Evolutionary conservation across 2,329 filamentous ascomycete species (phyloP).

Genomic region (Exophiala xenobiotica): DNA sequence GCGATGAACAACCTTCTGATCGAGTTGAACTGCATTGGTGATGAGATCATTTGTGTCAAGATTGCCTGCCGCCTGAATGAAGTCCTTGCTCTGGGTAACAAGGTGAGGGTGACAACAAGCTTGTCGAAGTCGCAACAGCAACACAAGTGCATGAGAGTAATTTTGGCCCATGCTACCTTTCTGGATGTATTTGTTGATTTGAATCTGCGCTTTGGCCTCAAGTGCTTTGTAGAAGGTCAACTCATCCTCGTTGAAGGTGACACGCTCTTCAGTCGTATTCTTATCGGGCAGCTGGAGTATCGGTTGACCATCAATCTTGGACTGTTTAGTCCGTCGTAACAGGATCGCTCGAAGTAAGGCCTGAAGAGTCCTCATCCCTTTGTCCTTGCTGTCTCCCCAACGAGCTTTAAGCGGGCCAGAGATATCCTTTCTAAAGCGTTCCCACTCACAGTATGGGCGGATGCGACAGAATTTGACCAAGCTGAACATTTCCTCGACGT

Average conservation of each 20-base stretch:
- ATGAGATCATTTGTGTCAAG: conserved; percentile 57
- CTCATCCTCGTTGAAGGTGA: conserved; percentile 67
- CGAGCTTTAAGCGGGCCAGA: conserved; percentile 51
- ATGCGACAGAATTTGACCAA: conserved; percentile 76
- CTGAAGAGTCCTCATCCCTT: conserved; percentile 69
- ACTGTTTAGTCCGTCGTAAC: conserved; percentile 77
- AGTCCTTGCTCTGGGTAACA: conserved; percentile 55
- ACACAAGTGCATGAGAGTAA: conserved; percentile 77
- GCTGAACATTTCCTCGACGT: conserved; percentile 72
- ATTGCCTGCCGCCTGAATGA: conserved; percentile 53
- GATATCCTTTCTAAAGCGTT: conserved; percentile 59
- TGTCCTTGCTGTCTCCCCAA: conserved; percentile 41
- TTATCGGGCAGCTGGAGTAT: conserved; percentile 69
- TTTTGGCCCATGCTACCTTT: conserved; percentile 59
- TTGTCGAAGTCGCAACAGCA: conserved; percentile 77
- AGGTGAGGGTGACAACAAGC: conserved; percentile 76
- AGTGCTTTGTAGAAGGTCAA: conserved; percentile 63
- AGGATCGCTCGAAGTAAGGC: conserved; percentile 76
- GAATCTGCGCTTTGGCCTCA: conserved; percentile 64
- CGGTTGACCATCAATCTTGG: conserved; percentile 74
- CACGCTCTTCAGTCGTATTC: conserved; percentile 60
- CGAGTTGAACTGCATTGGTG: conserved; percentile 62
- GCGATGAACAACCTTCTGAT: conserved; percentile 61
- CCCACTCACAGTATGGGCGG: conserved; percentile 67
- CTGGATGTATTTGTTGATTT: conserved; percentile 75